Percentiles rank a stretch among this genome's conserved stretches.
Conservation (phyloP, 768 basidiomycete species). For the Russula ochroleuca region DNA sequence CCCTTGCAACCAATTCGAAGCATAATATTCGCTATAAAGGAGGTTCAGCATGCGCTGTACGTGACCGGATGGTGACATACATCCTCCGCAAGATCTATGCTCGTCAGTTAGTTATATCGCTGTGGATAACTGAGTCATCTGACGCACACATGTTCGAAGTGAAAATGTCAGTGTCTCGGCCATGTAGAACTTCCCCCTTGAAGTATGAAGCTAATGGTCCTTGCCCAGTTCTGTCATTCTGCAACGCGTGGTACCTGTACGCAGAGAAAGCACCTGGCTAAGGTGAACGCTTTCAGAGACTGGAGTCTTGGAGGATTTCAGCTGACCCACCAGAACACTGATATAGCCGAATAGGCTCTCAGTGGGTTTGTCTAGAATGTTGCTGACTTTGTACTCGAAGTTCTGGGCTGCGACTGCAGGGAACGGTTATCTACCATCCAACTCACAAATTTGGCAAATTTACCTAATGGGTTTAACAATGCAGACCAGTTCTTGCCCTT, state of each 20-base stretch:
- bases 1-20: constrained; percentile 74
- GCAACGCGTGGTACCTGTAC: constrained; percentile 84
- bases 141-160: constrained; percentile 92
- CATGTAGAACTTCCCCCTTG: constrained; percentile 86
- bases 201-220: constrained; percentile 96
- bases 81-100: constrained; percentile 81
- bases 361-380: constrained; percentile 86
- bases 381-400: constrained; percentile 91
- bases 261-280: constrained; percentile 94
- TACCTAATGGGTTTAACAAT: constrained; percentile 80
- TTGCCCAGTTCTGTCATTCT: constrained; percentile 73
- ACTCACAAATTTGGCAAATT: constrained; percentile 18
- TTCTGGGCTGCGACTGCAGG: constrained; percentile 83
- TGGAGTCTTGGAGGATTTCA: neutral
- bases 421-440: neutral
- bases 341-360: constrained; percentile 95
- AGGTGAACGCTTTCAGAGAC: neutral
- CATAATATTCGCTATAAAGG: constrained; percentile 69
- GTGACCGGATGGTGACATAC: constrained; percentile 40
- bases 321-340: constrained; percentile 66
- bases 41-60: constrained; percentile 27
- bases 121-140: neutral
- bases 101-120: neutral
- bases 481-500: constrained; percentile 86
- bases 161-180: constrained; percentile 84